A percentile compares a stretch with the other conserved stretches of the same genome.
These are phyloP conservation scores for Stagonosporopsis rhizophila DNA, from an alignment of 2,329 filamentous ascomycete genomes.

Conservation along the genomic window DNA sequence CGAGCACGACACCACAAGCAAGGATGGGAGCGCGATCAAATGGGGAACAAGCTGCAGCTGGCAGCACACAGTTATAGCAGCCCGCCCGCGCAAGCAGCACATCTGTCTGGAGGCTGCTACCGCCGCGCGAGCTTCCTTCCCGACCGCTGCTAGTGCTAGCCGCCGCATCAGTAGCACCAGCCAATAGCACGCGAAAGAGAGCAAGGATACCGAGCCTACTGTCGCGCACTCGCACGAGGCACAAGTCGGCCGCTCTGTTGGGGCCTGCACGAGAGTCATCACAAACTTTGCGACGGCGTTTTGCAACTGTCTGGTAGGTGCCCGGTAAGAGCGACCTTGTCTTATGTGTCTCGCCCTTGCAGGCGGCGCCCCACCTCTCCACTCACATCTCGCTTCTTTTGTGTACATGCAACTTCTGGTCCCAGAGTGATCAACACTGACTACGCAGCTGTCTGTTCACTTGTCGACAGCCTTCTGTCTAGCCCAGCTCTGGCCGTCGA, in stretches of 20 bases:
- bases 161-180: conserved; percentile 18
- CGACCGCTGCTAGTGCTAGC: conserved; percentile 18
- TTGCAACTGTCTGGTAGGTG: conserved; percentile 15
- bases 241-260: conserved; percentile 12
- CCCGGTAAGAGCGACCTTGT: conserved; percentile 15
- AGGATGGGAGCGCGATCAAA: conserved; percentile 14
- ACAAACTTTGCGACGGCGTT: conserved; percentile 18
- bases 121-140: conserved; percentile 21
- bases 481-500: conserved; percentile 29
- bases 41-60: conserved; percentile 10
- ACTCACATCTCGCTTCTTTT: conserved; percentile 6
- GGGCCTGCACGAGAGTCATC: conserved; percentile 16
- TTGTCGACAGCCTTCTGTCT: conserved; percentile 4
- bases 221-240: conserved; percentile 18
- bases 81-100: conserved; percentile 4
- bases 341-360: conserved; percentile 16
- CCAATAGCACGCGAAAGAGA: conserved; percentile 8
- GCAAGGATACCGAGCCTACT: conserved; percentile 12
- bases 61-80: conserved; percentile 18
- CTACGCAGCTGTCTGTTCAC: conserved; percentile 5
- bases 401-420: neutral
- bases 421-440: conserved; percentile 2
- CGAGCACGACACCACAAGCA: conserved; percentile 18
- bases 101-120: conserved; percentile 17
- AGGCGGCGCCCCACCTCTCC: conserved; percentile 9